Base-by-base conservation (phyloP, 2,329 filamentous ascomycete genomes). In the Moelleriella libera region DNA sequence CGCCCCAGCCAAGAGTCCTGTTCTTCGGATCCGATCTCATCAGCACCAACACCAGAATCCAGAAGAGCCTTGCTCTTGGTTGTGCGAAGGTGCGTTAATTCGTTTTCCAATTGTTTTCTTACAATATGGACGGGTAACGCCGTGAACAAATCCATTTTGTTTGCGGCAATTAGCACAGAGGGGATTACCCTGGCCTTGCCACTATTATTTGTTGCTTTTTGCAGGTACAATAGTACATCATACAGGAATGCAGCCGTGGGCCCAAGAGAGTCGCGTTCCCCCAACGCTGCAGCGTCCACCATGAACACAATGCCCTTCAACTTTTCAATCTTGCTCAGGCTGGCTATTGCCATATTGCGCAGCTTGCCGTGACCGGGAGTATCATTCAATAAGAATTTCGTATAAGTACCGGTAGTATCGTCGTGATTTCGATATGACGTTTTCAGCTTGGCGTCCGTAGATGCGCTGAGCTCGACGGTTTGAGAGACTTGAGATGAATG, bases 301-400 rank as follows among this genome's bases (percentile, higher is more conserved):
- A 96, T 69, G 63, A 90, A 98, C 46, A 97, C 75, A 46, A 97
- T 71, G 14, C 84, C 89, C 41, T 76, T 76, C 44, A 90, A 68
- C 53, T 76, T 75, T 46, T 66, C 60, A 32, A 58, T 58, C 50
- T 53, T 60, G 49, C 54, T 59, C 30, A 83, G 66, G 47, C 66
- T 68, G 41, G 70, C 64, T 49, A 84, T 70, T 4, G 85, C 80
- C 53, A 79, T 71, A 56, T 80, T 76, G 51, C 92, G 86, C 50
- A 98, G 79, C 68, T 98, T 98, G 57, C 88, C 88, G 68, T 98
- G 92, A 40, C 92, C 92, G 0, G 92, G 92, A 1, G 90, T 97
- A 68, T 98, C 92, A 59, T 86, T 69, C 34, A 97, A 69, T 41
- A 85, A 69, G 62, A 92, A 86, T 60, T 80, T 83, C 53, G 77